Base-by-base conservation (phyloP, 345 rosid genomes). In the Microcos paniculata region DNA sequence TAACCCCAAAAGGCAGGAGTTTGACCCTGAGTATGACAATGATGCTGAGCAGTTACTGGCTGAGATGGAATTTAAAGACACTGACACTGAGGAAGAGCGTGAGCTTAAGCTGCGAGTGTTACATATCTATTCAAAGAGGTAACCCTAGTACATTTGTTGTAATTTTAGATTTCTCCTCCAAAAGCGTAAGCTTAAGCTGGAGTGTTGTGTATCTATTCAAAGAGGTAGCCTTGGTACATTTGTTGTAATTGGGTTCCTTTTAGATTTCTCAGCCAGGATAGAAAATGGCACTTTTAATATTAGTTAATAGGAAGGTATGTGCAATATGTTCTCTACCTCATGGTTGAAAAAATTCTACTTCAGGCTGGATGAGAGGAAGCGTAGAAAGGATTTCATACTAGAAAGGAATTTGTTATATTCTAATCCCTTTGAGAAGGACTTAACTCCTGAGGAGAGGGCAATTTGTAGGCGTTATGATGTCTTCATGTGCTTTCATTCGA, bases 361-460 rank as follows among this genome's bases (percentile, higher is more conserved):
- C 89, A 96, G 98, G 91, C 95, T 94, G 79, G 98, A 93, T 76
- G 98, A 96, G 83, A 88, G 99, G 86, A 90, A 96, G 82, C 92
- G 85, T 14, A 87, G 98, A 82, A 96, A 96, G 85, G 97, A 93
- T 74, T 96, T 96, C 80, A 90, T 96, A 38, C 71, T 93, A 57
- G 98, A 96, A 82, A 89, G 98, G 81, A 88, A 89, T 83, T 72
- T 96, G 80, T 78, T 96, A 58, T 83, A 87, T 81, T 91, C 90
- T 69, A 90, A 80, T 87, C 90, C 88, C 58, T 80, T 90, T 10
- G 95, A 91, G 87, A 92, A 84, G 87, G 93, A 89, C 79, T 86
- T 96, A 59, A 83, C 87, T 48, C 88, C 90, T n/a, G 98, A 96
- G 74, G 99, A 96, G 86, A 87, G 86, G 79, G 82, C 84, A 6